Conservation (phyloP, 2,329 filamentous ascomycete species). For the Colletotrichum siamense region DNA sequence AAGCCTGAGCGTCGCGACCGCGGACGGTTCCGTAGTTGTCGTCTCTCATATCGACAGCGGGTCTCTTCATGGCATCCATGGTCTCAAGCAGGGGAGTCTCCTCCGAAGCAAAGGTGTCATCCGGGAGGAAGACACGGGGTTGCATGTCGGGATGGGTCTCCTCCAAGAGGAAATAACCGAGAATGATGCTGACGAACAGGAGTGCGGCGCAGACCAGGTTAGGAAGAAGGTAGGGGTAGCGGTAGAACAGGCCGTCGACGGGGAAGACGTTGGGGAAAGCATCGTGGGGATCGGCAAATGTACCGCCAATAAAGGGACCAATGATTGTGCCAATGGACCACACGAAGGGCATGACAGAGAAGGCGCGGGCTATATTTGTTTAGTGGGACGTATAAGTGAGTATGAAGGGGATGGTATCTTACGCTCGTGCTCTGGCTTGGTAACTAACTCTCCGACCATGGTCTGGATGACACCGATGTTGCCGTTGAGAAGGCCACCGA, state of each 20-base stretch:
- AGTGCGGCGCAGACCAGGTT: constrained; percentile 84
- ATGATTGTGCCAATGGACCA: constrained; percentile 92
- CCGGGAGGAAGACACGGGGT: constrained; percentile 38
- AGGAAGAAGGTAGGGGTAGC: constrained; percentile 86
- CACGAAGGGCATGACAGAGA: constrained; percentile 92
- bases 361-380: constrained; percentile 70
- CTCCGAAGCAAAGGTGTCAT: constrained; percentile 58
- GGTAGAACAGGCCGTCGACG: constrained; percentile 71
- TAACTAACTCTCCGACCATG: constrained; percentile 89
- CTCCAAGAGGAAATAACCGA: constrained; percentile 81
- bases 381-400: constrained; percentile 14
- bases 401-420: constrained; percentile 35
- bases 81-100: constrained; percentile 79
- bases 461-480: constrained; percentile 93
- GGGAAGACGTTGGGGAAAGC: constrained; percentile 78
- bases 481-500: constrained; percentile 86
- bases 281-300: constrained; percentile 79
- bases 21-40: constrained; percentile 81
- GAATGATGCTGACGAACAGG: constrained; percentile 78
- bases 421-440: constrained; percentile 85
- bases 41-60: constrained; percentile 74
- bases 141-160: constrained; percentile 76
- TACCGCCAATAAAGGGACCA: constrained; percentile 86
- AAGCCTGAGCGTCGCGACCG: constrained; percentile 37
- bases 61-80: constrained; percentile 75